Conservation (phyloP, 345 rosid species). For the Gossypium ekmanianum region DNA sequence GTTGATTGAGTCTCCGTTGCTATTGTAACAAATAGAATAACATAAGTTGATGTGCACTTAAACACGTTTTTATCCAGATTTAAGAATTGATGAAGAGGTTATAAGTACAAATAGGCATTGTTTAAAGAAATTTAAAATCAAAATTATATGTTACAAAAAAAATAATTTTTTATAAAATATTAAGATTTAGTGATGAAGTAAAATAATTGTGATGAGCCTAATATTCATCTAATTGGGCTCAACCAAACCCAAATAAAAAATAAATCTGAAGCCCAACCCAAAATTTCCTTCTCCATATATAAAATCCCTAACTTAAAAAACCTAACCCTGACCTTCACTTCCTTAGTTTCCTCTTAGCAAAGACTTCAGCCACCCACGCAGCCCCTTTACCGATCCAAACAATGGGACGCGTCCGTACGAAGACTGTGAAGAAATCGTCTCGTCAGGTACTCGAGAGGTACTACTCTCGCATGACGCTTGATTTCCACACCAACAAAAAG, state of each 20-base stretch:
- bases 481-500: slow-evolving; percentile 30
- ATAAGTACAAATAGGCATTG: no score
- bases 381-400: not conserved
- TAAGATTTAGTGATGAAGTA: not conserved
- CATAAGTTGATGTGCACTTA: no score
- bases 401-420: slow-evolving; percentile 89
- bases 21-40: no score
- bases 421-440: slow-evolving; percentile 90
- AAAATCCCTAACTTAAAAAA: not conserved
- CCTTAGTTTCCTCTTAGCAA: not conserved
- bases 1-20: no score
- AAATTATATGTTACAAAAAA: no score
- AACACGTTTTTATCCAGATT: no score
- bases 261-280: not conserved
- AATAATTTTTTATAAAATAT: no score
- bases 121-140: no score
- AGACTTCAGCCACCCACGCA: not conserved
- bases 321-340: not conserved
- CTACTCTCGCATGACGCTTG: slow-evolving; percentile 81
- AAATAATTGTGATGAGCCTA: not conserved
- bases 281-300: not conserved
- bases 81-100: no score
- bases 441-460: slow-evolving; percentile 85
- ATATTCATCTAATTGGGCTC: not conserved
- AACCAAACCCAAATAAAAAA: not conserved